A percentile compares a stretch with the other conserved stretches of the same genome.
Evolutionary conservation across 805 yeast genomes (phyloP).

Genomic region (Saturnispora besseyi): DNA sequence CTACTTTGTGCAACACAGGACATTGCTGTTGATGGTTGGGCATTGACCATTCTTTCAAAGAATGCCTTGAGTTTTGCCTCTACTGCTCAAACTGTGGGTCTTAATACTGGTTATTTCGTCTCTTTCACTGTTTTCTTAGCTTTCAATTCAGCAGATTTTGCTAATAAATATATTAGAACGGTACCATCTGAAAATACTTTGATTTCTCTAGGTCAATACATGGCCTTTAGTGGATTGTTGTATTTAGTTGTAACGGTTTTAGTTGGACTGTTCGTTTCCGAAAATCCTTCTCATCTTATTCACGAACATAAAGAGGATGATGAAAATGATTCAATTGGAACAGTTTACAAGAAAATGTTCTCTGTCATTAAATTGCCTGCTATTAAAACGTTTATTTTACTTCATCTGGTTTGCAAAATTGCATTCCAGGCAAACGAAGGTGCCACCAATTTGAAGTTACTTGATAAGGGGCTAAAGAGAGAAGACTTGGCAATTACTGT

Average conservation of each 20-base stretch:
- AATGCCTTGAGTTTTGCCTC: conserved; percentile 83
- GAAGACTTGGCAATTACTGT: conserved; percentile 93
- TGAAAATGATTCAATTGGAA: conserved; percentile 12
- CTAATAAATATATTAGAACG: conserved; percentile 69
- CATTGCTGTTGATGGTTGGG: conserved; percentile 99
- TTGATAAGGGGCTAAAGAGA: conserved; percentile 86
- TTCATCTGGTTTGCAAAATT: conserved; percentile 73
- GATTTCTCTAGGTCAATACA: conserved; percentile 63
- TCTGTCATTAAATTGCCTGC: conserved; percentile 60
- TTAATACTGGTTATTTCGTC: conserved; percentile 86
- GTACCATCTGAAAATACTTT: conserved; percentile 57
- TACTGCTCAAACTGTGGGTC: conserved; percentile 94
- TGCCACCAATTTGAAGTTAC: conserved; percentile 82
- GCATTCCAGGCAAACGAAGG: conserved; percentile 96
- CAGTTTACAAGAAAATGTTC: conserved; percentile 57
- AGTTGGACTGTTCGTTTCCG: conserved; percentile 53
- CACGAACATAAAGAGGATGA: not conserved
- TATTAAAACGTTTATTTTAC: conserved; percentile 62
- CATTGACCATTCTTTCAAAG: conserved; percentile 73
- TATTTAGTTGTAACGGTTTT: conserved; percentile 60
- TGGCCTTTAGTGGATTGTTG: conserved; percentile 66
- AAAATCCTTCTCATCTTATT: conserved; percentile 51
- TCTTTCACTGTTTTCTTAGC: conserved; percentile 90
- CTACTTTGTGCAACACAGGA: conserved; percentile 95
- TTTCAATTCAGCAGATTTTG: conserved; percentile 84